Evolutionary conservation across 768 basidiomycete genomes (phyloP).

Genomic region (Phylloporus sp.): DNA sequence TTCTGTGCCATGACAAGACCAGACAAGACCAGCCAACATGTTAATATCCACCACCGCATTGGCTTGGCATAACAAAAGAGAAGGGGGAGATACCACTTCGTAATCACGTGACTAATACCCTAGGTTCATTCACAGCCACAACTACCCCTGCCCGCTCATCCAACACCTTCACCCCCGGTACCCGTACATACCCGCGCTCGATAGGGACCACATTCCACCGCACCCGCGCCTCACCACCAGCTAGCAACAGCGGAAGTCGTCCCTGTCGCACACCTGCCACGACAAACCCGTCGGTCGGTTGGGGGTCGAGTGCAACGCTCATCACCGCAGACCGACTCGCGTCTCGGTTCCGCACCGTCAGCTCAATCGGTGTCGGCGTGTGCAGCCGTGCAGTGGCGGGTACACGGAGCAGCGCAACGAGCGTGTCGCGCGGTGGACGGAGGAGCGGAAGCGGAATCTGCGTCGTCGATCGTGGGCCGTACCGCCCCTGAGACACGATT

Average conservation of each 20-base stretch:
- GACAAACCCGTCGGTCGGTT: slow-evolving; percentile 69
- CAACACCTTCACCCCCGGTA: slow-evolving; percentile 62
- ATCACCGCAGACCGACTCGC: slow-evolving; percentile 64
- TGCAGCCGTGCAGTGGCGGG: slow-evolving; percentile 67
- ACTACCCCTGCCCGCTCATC: too few relatives aligned
- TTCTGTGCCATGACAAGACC: slow-evolving; percentile 21
- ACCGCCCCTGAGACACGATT: slow-evolving; percentile 41
- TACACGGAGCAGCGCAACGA: slow-evolving; percentile 63
- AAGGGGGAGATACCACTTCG: too few relatives aligned
- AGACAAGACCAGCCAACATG: slow-evolving; percentile 7
- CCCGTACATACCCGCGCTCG: slow-evolving; percentile 63
- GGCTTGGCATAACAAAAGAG: too few relatives aligned
- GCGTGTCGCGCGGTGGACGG: slow-evolving; percentile 52
- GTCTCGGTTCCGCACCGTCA: slow-evolving; percentile 65
- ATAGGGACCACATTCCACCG: slow-evolving; percentile 69
- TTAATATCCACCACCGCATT: slow-evolving; percentile 6
- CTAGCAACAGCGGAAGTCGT: slow-evolving; percentile 67
- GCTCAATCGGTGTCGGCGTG: slow-evolving; percentile 48
- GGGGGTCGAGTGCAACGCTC: slow-evolving; percentile 68
- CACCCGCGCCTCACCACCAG: slow-evolving; percentile 63
- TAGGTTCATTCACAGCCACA: too few relatives aligned
- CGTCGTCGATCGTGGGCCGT: slow-evolving; percentile 46
- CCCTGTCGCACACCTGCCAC: slow-evolving; percentile 71
- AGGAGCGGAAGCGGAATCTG: slow-evolving; percentile 59
- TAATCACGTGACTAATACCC: not conserved